phyloP scores from a whole-genome alignment of 148 eudicot genomes.

The Pouteria glomerata region DNA sequence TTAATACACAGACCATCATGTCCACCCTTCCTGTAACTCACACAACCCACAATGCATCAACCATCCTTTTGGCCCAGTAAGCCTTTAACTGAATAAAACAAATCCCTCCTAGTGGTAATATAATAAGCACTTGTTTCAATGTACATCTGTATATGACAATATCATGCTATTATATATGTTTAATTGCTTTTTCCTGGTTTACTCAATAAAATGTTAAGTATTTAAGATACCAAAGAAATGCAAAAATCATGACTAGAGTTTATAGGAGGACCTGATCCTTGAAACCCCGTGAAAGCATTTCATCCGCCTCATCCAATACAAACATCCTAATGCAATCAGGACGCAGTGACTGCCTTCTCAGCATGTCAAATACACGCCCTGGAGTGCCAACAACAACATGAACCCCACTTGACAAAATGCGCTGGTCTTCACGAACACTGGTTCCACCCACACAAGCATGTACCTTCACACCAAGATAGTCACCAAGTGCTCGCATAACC shows the following conservation, averaged over 20 bases:
- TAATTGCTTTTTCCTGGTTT: neutral
- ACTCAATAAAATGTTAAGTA: neutral
- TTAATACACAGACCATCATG: neutral
- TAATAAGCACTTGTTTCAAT: neutral
- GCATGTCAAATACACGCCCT: slow-evolving; percentile 38
- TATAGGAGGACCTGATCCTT: slow-evolving; percentile 28
- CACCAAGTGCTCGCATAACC: slow-evolving; percentile 40
- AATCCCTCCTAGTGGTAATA: neutral
- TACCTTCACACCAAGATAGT: slow-evolving; percentile 37
- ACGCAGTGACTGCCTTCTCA: slow-evolving; percentile 32
- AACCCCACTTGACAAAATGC: slow-evolving; percentile 26
- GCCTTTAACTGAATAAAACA: neutral
- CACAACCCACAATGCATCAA: neutral
- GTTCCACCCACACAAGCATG: slow-evolving; percentile 42
- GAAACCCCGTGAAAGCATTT: slow-evolving; percentile 37
- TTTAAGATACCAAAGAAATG: neutral
- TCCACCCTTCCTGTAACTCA: neutral
- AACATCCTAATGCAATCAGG: slow-evolving; percentile 30
- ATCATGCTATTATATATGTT: neutral
- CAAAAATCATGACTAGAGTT: neutral
- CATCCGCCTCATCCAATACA: slow-evolving; percentile 38
- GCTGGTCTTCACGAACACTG: slow-evolving; percentile 36
- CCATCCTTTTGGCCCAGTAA: neutral
- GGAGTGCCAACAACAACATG: slow-evolving; percentile 39
- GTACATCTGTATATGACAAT: neutral